Evolutionary conservation across 2,329 filamentous ascomycete genomes (phyloP).

Genomic region (Phaeosphaeria sp.): DNA sequence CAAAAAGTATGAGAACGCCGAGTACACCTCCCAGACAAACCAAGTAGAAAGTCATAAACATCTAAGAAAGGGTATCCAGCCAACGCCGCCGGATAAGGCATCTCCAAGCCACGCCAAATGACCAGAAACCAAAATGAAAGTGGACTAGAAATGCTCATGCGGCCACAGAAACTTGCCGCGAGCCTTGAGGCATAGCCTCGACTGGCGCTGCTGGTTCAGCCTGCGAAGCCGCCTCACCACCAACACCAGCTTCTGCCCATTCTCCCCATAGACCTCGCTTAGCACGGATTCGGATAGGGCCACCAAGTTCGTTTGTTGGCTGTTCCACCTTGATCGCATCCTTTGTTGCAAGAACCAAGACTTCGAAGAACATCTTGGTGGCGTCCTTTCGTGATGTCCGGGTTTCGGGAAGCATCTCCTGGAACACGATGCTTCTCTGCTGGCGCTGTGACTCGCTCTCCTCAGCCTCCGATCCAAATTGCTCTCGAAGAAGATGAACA

Average conservation of each 20-base stretch:
- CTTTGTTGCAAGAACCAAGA: conserved; percentile 93
- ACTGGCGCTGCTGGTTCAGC: conserved; percentile 23
- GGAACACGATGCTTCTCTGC: conserved; percentile 82
- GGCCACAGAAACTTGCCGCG: conserved; percentile 28
- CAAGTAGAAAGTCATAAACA: conserved; percentile 23
- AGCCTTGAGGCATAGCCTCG: conserved; percentile 27
- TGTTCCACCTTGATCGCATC: conserved; percentile 98
- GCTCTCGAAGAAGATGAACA: conserved; percentile 89
- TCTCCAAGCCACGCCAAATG: conserved; percentile 12
- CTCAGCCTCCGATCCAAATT: conserved; percentile 78
- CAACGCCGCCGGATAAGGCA: conserved; percentile 34
- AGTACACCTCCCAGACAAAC: conserved; percentile 17
- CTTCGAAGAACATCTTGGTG: conserved; percentile 99
- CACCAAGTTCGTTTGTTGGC: conserved; percentile 71
- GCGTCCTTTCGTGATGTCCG: conserved; percentile 86
- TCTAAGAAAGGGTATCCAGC: conserved; percentile 42
- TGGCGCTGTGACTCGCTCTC: conserved; percentile 73
- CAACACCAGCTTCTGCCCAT: conserved; percentile 76
- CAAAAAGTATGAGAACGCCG: conserved; percentile 20
- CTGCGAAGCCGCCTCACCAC: conserved; percentile 29
- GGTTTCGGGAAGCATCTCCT: conserved; percentile 84
- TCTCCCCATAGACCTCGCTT: conserved; percentile 97
- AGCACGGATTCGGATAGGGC: conserved; percentile 80
- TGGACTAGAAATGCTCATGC: conserved; percentile 21
- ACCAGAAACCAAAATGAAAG: conserved; percentile 12